A percentile compares a stretch with the other conserved stretches of the same genome.
Evolutionary conservation across 192 early-diverging fungal species (phyloP).

Genomic region (Coemansia sp.): DNA sequence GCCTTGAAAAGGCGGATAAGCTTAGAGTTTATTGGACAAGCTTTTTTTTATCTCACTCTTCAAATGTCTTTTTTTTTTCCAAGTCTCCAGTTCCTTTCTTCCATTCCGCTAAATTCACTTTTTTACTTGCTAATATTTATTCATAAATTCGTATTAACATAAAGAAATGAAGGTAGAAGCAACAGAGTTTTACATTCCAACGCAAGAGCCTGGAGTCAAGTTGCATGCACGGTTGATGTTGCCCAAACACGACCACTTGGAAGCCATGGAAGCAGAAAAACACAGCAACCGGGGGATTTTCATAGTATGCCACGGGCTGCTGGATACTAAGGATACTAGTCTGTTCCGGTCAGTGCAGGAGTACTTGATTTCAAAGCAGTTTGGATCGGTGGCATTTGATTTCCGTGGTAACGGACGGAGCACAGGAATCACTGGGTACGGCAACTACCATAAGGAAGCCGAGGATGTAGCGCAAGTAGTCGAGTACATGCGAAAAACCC

Average conservation of each 20-base stretch:
- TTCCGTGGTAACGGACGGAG: constrained; percentile 61
- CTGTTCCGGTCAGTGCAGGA: constrained; percentile 28
- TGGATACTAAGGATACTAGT: constrained; percentile 48
- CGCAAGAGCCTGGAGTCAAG: background rate
- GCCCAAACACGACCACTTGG: constrained; percentile 5
- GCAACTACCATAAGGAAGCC: constrained; percentile 58
- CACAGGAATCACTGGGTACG: constrained; percentile 56
- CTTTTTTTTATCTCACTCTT: too few species aligned
- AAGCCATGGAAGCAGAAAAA: background rate
- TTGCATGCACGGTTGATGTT: constrained; percentile 21
- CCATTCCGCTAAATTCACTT: too few species aligned
- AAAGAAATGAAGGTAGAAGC: background rate
- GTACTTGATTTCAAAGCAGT: constrained; percentile 12
- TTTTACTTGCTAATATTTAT: too few species aligned
- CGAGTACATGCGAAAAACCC: constrained; percentile 17
- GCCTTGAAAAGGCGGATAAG: too few species aligned
- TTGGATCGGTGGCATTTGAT: constrained; percentile 52
- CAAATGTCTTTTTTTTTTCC: too few species aligned
- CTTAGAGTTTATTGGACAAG: too few species aligned
- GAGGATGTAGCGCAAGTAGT: constrained; percentile 51
- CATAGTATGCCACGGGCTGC: constrained; percentile 58
- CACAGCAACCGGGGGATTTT: constrained; percentile 22
- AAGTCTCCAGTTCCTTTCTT: too few species aligned
- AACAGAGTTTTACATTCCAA: constrained; percentile 17
- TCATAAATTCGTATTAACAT: background rate